Evolutionary conservation across 2,329 filamentous ascomycete species (phyloP).

Genomic region (Cladosporium sp.): DNA sequence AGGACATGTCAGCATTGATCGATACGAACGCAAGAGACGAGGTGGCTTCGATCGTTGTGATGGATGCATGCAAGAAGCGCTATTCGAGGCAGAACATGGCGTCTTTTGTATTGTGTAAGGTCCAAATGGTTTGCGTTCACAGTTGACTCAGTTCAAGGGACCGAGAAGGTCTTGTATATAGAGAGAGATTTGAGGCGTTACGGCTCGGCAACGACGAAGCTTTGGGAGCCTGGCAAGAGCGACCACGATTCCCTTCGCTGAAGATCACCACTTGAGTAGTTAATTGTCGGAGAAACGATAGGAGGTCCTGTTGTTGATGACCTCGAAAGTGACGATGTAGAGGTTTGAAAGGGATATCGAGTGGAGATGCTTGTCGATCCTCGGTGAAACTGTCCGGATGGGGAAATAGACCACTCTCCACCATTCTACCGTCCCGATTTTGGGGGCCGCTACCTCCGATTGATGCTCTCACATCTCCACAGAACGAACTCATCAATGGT

Average conservation of each 20-base stretch:
- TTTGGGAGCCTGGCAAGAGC: neutral
- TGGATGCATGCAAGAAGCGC: no score
- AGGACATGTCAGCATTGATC: neutral
- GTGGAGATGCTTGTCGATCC: neutral
- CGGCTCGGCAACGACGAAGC: no score
- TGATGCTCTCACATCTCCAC: neutral
- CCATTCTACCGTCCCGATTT: neutral
- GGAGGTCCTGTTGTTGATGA: neutral
- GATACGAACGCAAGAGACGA: neutral
- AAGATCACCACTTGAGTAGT: neutral
- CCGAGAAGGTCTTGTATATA: no score
- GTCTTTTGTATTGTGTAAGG: neutral
- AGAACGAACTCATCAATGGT: neutral
- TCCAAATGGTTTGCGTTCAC: neutral
- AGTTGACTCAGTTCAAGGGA: neutral
- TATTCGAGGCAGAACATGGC: no score
- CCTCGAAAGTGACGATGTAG: neutral
- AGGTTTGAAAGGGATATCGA: neutral
- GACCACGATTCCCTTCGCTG: neutral
- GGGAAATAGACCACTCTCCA: neutral
- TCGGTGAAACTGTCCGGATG: neutral
- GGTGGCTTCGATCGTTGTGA: neutral
- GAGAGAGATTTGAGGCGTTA: no score
- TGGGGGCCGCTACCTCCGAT: neutral
- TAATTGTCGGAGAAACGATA: neutral